Percentiles rank a stretch among this genome's conserved stretches.
phyloP scores from a whole-genome alignment of 2,329 filamentous ascomycete genomes.

The Xylariaceae sp. region DNA sequence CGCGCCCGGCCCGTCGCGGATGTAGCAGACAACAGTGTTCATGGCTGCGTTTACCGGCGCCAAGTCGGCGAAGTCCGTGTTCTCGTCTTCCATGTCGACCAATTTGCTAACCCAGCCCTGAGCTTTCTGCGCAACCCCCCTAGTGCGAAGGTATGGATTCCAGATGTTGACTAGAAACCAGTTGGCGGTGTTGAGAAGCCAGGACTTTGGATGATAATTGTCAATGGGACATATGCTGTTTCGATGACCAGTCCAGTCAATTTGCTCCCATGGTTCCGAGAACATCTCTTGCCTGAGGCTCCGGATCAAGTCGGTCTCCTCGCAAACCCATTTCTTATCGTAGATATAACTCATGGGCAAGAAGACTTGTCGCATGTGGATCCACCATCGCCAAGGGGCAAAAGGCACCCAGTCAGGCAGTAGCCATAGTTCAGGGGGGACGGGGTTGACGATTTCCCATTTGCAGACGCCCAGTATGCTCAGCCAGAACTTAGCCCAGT shows the following conservation, averaged over 20 bases:
- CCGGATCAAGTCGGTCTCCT: slow-evolving; percentile 72
- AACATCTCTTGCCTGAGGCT: slow-evolving; percentile 82
- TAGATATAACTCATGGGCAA: slow-evolving; percentile 89
- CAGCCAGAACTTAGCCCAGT: slow-evolving; percentile 98
- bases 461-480: slow-evolving; percentile 78
- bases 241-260: slow-evolving; percentile 76
- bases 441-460: slow-evolving; percentile 94
- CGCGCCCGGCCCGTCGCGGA: slow-evolving; percentile 78
- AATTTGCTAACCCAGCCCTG: slow-evolving; percentile 83
- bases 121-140: slow-evolving; percentile 67
- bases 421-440: slow-evolving; percentile 92
- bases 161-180: slow-evolving; percentile 79
- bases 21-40: slow-evolving; percentile 86
- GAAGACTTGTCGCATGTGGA: slow-evolving; percentile 97
- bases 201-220: slow-evolving; percentile 92
- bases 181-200: slow-evolving; percentile 77
- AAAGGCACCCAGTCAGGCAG: slow-evolving; percentile 89
- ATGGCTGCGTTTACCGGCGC: slow-evolving; percentile 89
- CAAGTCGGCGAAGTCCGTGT: slow-evolving; percentile 83
- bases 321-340: slow-evolving; percentile 79
- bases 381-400: slow-evolving; percentile 95
- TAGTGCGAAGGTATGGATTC: slow-evolving; percentile 73
- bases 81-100: slow-evolving; percentile 88
- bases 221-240: slow-evolving; percentile 80
- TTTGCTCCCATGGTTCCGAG: slow-evolving; percentile 73